Percentiles rank a stretch among this genome's conserved stretches.
phyloP scores from a whole-genome alignment of 163 green algal genomes.

The Dunaliella salina region DNA sequence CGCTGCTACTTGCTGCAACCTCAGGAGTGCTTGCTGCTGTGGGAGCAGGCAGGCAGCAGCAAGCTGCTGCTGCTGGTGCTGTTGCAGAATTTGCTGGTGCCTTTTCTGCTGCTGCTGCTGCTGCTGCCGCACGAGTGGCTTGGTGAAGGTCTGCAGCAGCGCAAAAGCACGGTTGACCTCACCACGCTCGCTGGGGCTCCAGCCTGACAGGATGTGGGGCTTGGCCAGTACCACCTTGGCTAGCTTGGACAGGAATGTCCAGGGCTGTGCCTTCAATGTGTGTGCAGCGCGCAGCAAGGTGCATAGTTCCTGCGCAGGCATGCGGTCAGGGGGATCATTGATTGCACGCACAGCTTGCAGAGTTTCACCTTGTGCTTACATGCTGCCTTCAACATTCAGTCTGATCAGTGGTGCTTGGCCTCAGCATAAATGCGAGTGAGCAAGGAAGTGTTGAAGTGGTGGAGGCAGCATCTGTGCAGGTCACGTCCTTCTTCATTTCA shows the following conservation, averaged over 20 bases:
- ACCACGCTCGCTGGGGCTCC: constrained; percentile 35
- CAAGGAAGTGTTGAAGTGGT: too few species aligned
- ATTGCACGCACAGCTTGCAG: too few species aligned
- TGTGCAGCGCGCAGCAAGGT: constrained; percentile 53
- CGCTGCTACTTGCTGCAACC: background rate
- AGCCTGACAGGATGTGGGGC: constrained; percentile 36
- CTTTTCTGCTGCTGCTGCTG: constrained; percentile 11
- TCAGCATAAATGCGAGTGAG: too few species aligned
- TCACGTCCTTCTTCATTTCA: too few species aligned
- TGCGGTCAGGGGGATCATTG: too few species aligned
- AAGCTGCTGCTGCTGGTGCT: constrained; percentile 13
- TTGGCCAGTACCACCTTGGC: constrained; percentile 29
- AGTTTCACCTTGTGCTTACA: too few species aligned
- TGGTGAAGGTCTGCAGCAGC: constrained; percentile 23
- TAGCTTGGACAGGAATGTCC: constrained; percentile 45
- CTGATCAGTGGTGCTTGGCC: too few species aligned
- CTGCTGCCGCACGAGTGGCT: constrained; percentile 14
- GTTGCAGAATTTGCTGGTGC: constrained; percentile 2
- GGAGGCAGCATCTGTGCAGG: too few species aligned
- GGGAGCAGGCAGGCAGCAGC: background rate
- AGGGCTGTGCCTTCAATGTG: constrained; percentile 40
- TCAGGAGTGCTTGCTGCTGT: background rate
- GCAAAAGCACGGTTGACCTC: constrained; percentile 44
- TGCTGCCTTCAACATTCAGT: too few species aligned
- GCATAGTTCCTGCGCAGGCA: constrained; percentile 47